These are phyloP conservation scores for Globisporangium nunn DNA, from an alignment of 352 stramenopile genomes.

Conservation along the genomic window DNA sequence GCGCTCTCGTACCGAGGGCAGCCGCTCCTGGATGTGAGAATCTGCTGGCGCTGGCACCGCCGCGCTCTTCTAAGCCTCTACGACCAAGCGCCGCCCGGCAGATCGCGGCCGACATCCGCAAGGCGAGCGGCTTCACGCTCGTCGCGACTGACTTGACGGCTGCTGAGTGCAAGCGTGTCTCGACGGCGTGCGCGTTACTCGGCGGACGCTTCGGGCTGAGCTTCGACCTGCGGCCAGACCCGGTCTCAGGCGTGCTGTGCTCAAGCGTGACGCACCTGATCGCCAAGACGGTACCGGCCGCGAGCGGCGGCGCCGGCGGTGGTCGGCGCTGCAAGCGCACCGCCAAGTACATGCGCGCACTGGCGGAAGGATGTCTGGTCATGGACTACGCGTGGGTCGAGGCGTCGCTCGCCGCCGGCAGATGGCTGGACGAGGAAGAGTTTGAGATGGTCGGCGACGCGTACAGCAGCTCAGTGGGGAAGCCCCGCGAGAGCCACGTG, in stretches of 20 bases:
- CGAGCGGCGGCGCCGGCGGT: not conserved
- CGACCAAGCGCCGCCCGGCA: slow-evolving; percentile 8
- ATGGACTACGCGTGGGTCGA: slow-evolving; percentile 74
- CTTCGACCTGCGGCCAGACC: slow-evolving; percentile 61
- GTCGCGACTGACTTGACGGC: slow-evolving; percentile 52
- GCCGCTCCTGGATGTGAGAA: too few species aligned
- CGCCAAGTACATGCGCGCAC: slow-evolving; percentile 80
- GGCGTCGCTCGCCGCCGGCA: slow-evolving; percentile 46
- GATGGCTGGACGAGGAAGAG: slow-evolving; percentile 61
- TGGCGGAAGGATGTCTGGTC: slow-evolving; percentile 66
- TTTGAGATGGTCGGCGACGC: slow-evolving; percentile 81
- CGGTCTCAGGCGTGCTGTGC: slow-evolving; percentile 23
- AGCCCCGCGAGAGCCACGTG: slow-evolving; percentile 60
- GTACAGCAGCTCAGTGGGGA: slow-evolving; percentile 62
- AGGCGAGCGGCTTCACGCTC: slow-evolving; percentile 33
- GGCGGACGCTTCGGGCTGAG: slow-evolving; percentile 64
- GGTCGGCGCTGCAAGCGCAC: slow-evolving; percentile 66
- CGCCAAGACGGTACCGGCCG: slow-evolving; percentile 44
- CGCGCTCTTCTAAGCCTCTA: slow-evolving; percentile 2
- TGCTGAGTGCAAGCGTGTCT: slow-evolving; percentile 44
- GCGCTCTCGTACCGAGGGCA: too few species aligned
- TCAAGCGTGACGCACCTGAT: slow-evolving; percentile 75
- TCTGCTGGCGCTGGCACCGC: not conserved
- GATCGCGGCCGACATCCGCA: slow-evolving; percentile 4
- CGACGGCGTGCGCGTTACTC: slow-evolving; percentile 49